phyloP scores from a whole-genome alignment of 257 asterid species.

The Lycium ferocissimum region DNA sequence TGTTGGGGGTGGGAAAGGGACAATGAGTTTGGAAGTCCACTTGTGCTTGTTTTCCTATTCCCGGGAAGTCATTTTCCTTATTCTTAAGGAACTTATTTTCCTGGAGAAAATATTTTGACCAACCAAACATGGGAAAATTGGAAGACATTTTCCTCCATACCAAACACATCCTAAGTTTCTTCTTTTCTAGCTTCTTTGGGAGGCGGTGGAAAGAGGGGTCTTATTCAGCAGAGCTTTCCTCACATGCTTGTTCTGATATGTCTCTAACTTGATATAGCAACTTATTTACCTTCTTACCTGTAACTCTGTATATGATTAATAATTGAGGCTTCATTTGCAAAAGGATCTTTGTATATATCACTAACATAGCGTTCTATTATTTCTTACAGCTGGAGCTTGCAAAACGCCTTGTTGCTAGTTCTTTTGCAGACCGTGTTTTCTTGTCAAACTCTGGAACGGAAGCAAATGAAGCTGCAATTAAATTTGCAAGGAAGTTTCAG shows the following conservation, averaged over 20 bases:
- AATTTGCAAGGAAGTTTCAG: conserved; percentile 87
- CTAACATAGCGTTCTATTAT: neutral
- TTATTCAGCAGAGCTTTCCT: neutral
- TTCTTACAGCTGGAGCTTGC: conserved; percentile 85
- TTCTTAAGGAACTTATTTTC: too few species aligned
- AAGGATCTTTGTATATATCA: neutral
- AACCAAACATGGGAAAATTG: too few species aligned
- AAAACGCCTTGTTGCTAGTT: conserved; percentile 64
- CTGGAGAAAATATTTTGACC: too few species aligned
- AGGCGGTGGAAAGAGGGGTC: neutral
- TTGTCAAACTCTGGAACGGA: conserved; percentile 97
- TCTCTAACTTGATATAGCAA: neutral
- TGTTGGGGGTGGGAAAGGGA: too few species aligned
- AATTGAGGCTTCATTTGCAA: neutral
- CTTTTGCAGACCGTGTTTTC: conserved; percentile 97
- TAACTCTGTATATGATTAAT: neutral
- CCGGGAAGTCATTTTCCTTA: too few species aligned
- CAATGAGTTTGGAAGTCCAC: too few species aligned
- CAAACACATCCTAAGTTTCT: neutral
- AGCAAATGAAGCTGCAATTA: conserved; percentile 95
- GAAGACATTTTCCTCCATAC: too few species aligned
- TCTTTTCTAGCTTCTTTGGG: neutral
- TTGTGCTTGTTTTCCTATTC: too few species aligned
- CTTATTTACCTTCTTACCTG: neutral
- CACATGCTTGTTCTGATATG: conserved; percentile 1